These are phyloP conservation scores for Draba incana DNA, from an alignment of 345 rosid genomes.

Conservation along the genomic window DNA sequence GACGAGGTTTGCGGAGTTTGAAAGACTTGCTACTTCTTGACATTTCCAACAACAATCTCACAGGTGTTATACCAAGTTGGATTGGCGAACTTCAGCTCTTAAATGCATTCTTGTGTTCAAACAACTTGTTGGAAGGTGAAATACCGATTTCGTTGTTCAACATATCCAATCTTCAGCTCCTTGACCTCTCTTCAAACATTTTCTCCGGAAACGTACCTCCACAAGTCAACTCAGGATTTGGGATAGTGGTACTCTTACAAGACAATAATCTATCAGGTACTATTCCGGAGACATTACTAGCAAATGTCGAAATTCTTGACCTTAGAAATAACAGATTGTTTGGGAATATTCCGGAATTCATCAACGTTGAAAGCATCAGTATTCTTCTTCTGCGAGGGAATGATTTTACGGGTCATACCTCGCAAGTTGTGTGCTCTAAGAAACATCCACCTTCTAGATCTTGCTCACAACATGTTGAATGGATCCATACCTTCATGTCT, in stretches of 20 bases:
- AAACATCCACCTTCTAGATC: slow-evolving; percentile 12
- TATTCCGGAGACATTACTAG: slow-evolving; percentile 8
- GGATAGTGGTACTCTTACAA: neutral
- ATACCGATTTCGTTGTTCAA: slow-evolving; percentile 24
- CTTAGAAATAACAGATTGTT: slow-evolving; percentile 21
- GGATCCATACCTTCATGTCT: slow-evolving; percentile 33
- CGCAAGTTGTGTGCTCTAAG: neutral
- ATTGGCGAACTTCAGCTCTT: neutral
- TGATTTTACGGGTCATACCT: neutral
- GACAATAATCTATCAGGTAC: slow-evolving; percentile 8
- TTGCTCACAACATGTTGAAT: slow-evolving; percentile 7
- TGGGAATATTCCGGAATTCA: slow-evolving; percentile 22
- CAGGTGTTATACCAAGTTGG: slow-evolving; percentile 21
- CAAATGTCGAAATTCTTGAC: neutral
- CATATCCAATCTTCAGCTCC: neutral
- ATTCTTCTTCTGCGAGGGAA: slow-evolving; percentile 20
- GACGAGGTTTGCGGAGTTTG: slow-evolving; percentile 22
- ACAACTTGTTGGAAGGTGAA: slow-evolving; percentile 21
- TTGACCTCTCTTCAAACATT: slow-evolving; percentile 14
- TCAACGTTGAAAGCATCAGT: neutral
- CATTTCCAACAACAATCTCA: slow-evolving; percentile 20
- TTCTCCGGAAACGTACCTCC: slow-evolving; percentile 19
- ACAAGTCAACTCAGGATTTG: neutral
- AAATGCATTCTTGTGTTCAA: neutral
- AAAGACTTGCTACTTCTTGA: neutral